Base-by-base conservation (phyloP, 495 filamentous ascomycete genomes). In the Annulohypoxylon bovei region DNA sequence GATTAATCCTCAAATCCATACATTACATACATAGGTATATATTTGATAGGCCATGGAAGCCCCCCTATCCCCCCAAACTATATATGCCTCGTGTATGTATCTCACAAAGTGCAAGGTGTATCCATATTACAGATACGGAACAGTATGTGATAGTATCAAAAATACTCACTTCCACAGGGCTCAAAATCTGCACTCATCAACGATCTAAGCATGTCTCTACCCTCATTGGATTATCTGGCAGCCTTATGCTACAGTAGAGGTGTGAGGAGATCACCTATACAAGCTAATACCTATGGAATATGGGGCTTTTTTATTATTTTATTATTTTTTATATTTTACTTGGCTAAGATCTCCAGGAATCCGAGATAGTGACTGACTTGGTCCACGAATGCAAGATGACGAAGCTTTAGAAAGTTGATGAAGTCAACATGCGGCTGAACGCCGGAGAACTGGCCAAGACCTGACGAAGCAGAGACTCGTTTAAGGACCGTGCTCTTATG, bases 331-430 rank as follows among this genome's bases (percentile, higher is more conserved):
- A n/a, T n/a, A n/a, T n/a, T n/a, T n/a, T n/a, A 25, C 44, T 23
- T 4, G 20, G n/a, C 44, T 18, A 47, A 25, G 44, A 25, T 32
- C n/a, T 33, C 8, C 22, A 23, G 58, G 25, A 35, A 6, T 4
- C 44, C 40, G 27, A 61, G 32, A 27, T 49, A 28, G 39, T 61
- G 58, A 37, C 44, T 33, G 9, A 30, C 25, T 44, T 46, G 22
- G 22, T 59, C 46, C 28, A 25, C 56, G 12, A 60, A 60, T 47
- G 39, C 46, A 62, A 49, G 18, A 53, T 62, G 59, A 52, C 35
- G 47, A 53, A 35, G 18, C 23, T 62, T 35, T 28, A 14, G 32
- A 42, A 40, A 23, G 49, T 23, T 27, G 40, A 62, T 62, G 42
- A 50, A 39, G 44, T 62, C 52, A 30, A 35, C 14, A 47, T 56